phyloP scores from a whole-genome alignment of 805 yeast genomes.

The Tetrapisispora arboricola region DNA sequence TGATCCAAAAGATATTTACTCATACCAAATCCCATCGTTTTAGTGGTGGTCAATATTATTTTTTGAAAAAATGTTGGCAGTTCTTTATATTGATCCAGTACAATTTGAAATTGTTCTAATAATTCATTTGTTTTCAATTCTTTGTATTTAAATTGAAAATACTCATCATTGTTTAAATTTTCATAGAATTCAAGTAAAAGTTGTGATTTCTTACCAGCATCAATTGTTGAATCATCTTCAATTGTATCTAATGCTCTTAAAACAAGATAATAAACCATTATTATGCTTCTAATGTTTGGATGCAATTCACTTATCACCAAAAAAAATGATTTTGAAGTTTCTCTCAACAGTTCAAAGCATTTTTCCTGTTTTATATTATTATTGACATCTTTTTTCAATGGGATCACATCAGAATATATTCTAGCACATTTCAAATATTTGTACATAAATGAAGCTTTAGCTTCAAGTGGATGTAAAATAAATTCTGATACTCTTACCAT shows the following conservation, averaged over 20 bases:
- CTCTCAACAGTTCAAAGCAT: conserved; percentile 57
- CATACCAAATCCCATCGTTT: conserved; percentile 95
- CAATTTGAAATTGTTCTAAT: conserved; percentile 62
- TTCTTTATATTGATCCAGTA: conserved; percentile 61
- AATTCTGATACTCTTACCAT: conserved; percentile 58
- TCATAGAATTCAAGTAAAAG: conserved; percentile 57
- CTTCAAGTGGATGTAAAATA: conserved; percentile 59
- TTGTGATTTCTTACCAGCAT: conserved; percentile 61
- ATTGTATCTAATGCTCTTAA: conserved; percentile 89
- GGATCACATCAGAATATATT: conserved; percentile 33
- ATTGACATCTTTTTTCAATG: not conserved
- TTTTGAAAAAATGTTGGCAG: conserved; percentile 69
- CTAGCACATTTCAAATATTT: conserved; percentile 35
- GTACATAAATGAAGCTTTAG: conserved; percentile 56
- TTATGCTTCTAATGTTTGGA: conserved; percentile 75
- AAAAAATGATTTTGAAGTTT: conserved; percentile 86
- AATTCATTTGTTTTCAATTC: conserved; percentile 58
- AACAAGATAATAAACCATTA: conserved; percentile 76
- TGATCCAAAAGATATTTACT: conserved; percentile 66
- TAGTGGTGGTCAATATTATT: conserved; percentile 65
- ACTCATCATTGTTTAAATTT: conserved; percentile 55
- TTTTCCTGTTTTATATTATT: not conserved
- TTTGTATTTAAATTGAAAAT: conserved; percentile 65
- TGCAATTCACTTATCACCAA: conserved; percentile 85
- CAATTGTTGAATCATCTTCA: conserved; percentile 91